Conservation (phyloP, 2,329 filamentous ascomycete genomes). For the Didymella segeticola region DNA sequence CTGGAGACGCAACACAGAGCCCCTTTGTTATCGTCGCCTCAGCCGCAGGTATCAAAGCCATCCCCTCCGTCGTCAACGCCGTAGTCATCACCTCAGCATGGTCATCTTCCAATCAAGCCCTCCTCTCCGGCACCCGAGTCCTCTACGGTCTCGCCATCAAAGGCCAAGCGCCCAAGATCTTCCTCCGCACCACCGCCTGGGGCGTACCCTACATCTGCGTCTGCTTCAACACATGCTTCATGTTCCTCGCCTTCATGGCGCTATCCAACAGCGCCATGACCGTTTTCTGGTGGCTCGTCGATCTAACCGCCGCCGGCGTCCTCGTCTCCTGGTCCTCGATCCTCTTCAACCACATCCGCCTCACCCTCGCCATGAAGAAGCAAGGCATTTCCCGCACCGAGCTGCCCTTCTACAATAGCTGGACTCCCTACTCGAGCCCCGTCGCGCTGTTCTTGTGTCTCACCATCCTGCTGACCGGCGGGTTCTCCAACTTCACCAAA, state of each 20-base stretch:
- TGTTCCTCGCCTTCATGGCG: slow-evolving; percentile 56
- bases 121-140: slow-evolving; percentile 59
- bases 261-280: slow-evolving; percentile 51
- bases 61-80: slow-evolving; percentile 76
- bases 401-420: slow-evolving; percentile 39
- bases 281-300: slow-evolving; percentile 71
- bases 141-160: slow-evolving; percentile 57
- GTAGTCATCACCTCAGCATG: slow-evolving; percentile 75
- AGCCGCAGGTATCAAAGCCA: slow-evolving; percentile 68
- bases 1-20: slow-evolving; percentile 34
- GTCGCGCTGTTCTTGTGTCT: slow-evolving; percentile 52
- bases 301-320: slow-evolving; percentile 65
- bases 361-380: slow-evolving; percentile 51
- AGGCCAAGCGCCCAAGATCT: slow-evolving; percentile 58
- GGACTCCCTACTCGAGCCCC: slow-evolving; percentile 46
- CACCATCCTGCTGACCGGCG: slow-evolving; percentile 70
- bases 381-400: slow-evolving; percentile 61
- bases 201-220: slow-evolving; percentile 51
- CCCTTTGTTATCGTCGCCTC: slow-evolving; percentile 68
- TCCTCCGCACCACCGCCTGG: slow-evolving; percentile 53
- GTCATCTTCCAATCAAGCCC: slow-evolving; percentile 71
- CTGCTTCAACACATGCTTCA: slow-evolving; percentile 46
- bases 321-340: slow-evolving; percentile 61
- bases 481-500: slow-evolving; percentile 62
- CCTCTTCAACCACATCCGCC: slow-evolving; percentile 64